Evolutionary conservation across 2,329 filamentous ascomycete species (phyloP).

Genomic region (Cytospora piceae): DNA sequence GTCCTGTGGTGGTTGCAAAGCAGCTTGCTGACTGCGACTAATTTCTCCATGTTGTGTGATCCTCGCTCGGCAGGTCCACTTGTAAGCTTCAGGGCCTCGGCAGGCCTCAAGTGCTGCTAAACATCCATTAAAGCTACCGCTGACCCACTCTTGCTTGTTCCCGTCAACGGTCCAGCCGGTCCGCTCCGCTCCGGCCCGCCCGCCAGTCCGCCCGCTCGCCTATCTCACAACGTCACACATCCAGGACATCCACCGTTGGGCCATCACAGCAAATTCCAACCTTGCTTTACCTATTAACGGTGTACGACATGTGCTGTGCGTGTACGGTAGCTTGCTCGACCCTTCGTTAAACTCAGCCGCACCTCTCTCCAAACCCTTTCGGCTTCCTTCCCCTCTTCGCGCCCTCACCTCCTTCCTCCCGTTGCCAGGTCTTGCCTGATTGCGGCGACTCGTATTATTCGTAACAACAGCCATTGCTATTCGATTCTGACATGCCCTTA

Average conservation of each 20-base stretch:
- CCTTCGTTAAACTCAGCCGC: background rate
- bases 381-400: background rate
- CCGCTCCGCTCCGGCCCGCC: slow-evolving; percentile 1
- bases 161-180: background rate
- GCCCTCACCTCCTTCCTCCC: background rate
- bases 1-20: too few species aligned
- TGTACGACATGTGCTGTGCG: background rate
- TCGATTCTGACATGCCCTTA: background rate
- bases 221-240: background rate
- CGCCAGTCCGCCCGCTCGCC: background rate
- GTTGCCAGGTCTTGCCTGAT: background rate
- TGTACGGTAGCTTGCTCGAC: background rate
- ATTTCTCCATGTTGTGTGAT: too few species aligned
- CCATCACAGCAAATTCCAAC: background rate
- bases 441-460: background rate
- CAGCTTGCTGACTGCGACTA: too few species aligned
- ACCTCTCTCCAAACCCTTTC: background rate
- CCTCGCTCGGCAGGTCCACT: too few species aligned
- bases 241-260: background rate
- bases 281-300: background rate
- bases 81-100: too few species aligned
- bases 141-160: background rate
- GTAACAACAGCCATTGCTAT: background rate
- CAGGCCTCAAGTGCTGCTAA: too few species aligned
- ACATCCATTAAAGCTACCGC: background rate